Conservation (phyloP, 345 rosid species). For the Durio zibethinus region DNA sequence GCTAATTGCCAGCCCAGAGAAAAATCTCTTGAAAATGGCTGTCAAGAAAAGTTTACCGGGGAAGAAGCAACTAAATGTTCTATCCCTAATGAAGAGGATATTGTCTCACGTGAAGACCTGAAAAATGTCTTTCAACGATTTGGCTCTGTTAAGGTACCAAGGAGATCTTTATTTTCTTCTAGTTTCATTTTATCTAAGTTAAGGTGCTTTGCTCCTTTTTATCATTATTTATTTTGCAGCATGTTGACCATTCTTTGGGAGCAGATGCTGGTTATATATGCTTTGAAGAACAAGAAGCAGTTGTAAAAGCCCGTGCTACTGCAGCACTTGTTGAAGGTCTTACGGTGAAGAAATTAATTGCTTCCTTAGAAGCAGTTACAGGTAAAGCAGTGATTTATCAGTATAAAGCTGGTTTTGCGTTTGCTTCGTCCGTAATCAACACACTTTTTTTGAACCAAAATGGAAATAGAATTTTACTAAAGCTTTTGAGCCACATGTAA, state of each 20-base stretch:
- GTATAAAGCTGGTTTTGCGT: background rate
- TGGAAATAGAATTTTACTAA: background rate
- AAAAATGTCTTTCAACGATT: conserved; percentile 40
- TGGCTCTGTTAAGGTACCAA: conserved; percentile 42
- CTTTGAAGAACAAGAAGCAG: conserved; percentile 43
- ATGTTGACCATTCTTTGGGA: background rate
- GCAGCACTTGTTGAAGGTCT: conserved; percentile 42
- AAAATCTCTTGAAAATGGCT: conserved; percentile 19
- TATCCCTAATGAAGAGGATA: background rate
- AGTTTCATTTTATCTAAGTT: background rate
- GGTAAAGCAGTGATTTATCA: conserved; percentile 25
- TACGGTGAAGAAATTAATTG: conserved; percentile 38
- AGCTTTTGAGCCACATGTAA: background rate
- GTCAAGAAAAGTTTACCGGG: conserved; percentile 7
- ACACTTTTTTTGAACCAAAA: background rate
- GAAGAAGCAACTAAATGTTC: background rate
- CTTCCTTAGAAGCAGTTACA: conserved; percentile 44
- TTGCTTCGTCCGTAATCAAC: background rate
- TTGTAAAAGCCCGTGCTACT: conserved; percentile 47
- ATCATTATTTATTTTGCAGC: background rate
- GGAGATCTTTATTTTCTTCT: background rate
- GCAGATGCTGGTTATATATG: background rate
- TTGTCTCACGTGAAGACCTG: conserved; percentile 41
- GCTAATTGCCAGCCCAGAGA: background rate
- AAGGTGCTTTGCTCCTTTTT: background rate